Percentiles rank a stretch among this genome's conserved stretches.
Evolutionary conservation across 306 rosid genomes (phyloP).

Genomic region (Datisca glomerata): DNA sequence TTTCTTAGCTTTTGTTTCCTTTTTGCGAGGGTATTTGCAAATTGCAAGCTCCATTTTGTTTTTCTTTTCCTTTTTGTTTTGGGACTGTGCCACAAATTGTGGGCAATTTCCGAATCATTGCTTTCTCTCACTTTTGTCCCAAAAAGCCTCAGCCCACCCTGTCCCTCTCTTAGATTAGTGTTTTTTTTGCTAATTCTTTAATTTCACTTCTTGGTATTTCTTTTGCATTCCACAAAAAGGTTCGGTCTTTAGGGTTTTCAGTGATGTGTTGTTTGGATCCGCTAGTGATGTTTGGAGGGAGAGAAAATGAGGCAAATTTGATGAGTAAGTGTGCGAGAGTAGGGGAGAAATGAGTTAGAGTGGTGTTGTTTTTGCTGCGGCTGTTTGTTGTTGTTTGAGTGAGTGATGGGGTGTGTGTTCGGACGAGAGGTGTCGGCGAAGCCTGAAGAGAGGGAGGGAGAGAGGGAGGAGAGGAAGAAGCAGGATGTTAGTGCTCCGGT

Average conservation of each 20-base stretch:
- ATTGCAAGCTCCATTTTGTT: too few relatives aligned
- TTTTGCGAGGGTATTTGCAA: constrained; percentile 9
- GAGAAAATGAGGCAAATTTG: constrained; percentile 30
- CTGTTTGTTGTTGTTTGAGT: constrained; percentile 16
- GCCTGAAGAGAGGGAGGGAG: constrained; percentile 15
- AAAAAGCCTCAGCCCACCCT: constrained; percentile 25
- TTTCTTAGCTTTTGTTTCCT: background rate
- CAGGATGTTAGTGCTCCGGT: constrained; percentile 21
- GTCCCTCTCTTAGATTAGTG: constrained; percentile 9
- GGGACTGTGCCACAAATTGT: constrained; percentile 64
- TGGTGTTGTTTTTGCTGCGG: constrained; percentile 7
- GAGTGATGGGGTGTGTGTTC: constrained; percentile 84
- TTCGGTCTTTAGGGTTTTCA: constrained; percentile 36
- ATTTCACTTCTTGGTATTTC: background rate
- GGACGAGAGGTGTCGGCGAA: constrained; percentile 38
- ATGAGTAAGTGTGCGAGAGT: constrained; percentile 16
- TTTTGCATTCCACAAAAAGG: background rate
- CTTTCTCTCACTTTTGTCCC: constrained; percentile 66
- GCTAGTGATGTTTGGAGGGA: constrained; percentile 15
- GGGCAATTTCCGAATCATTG: constrained; percentile 66
- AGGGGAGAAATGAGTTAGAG: constrained; percentile 30
- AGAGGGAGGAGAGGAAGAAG: constrained; percentile 14
- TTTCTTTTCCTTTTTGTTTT: too few relatives aligned
- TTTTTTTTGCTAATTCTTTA: constrained; percentile 21
- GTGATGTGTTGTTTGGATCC: background rate